Evolutionary conservation across 768 basidiomycete species (phyloP), one percentile per base, ranked within the genome.

Genomic region (Xerocomellus intermedius): DNA sequence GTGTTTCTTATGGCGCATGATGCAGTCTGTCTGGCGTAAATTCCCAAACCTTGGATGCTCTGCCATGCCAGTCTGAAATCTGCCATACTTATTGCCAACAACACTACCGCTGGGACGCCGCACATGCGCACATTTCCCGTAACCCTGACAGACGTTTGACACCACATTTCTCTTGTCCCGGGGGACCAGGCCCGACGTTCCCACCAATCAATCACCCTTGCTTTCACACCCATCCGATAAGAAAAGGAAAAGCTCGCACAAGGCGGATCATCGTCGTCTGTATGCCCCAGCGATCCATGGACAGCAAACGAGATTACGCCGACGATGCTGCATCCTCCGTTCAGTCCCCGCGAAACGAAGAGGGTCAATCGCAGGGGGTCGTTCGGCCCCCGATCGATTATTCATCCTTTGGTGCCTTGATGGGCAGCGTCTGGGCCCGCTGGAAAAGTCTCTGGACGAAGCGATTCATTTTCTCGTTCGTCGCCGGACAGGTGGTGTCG

Each of bases 401-500:
- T 63, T 79, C 79, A 12, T 89, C 89, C n/a, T 62, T 74, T 5
- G 42, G 46, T 7, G 82, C 80, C 7, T 87, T 91, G 62, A 26
- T 10, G 13, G 48, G 30, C 35, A 91, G 86, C 60, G 64, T 84
- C 38, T 78, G 75, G 60, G 72, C 71, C 13, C 79, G 91, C 36
- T 87, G 87, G 77, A 79, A 70, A 63, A 91, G 89, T 64, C 60
- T 93, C 5, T 94, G 90, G 89, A 91, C 91, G 9, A 78, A 75
- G 50, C 82, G 84, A 12, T 92, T 94, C 70, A 67, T 82, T 9
- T 74, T 89, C 30, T 82, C 86, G 21, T 68, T 94, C 35, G 50
- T 92, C 26, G 84, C 87, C 4, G 92, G 92, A 13, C 92, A 94
- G 69, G 69, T 93, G 30, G 85, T 93, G 33, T 92, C 91, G 48